Evolutionary conservation across 768 basidiomycete genomes (phyloP).

Genomic region (Lentinula sp.): DNA sequence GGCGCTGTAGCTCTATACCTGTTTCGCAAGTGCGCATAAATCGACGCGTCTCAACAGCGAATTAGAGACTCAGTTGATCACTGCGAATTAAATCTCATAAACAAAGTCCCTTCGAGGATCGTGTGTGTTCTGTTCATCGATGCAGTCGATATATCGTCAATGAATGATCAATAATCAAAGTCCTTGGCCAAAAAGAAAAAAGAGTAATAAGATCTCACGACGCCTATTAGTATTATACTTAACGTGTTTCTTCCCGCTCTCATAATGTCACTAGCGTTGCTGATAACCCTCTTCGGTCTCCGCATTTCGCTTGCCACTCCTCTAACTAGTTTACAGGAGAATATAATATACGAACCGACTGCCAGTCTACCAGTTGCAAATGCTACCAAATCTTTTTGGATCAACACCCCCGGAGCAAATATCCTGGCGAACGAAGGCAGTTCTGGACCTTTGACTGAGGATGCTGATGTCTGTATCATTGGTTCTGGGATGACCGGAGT

Average conservation of each 20-base stretch:
- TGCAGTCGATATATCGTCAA: no score
- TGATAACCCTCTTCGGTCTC: not conserved
- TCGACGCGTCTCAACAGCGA: no score
- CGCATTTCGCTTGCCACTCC: not conserved
- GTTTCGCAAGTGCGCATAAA: no score
- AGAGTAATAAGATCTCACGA: not conserved
- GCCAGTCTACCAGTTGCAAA: conserved; percentile 47
- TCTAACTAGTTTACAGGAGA: not conserved
- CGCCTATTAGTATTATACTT: no score
- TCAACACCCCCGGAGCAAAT: conserved; percentile 51
- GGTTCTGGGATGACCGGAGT: conserved; percentile 79
- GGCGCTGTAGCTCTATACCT: no score
- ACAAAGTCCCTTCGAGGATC: no score
- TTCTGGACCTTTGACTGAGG: conserved; percentile 43
- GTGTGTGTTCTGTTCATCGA: no score
- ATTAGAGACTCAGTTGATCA: no score
- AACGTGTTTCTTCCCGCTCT: no score
- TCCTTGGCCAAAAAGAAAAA: no score
- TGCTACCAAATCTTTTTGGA: conserved; percentile 73
- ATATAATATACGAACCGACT: not conserved
- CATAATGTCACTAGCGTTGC: not conserved
- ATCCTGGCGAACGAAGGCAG: conserved; percentile 67
- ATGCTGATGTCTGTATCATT: conserved; percentile 72
- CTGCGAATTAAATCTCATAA: no score
- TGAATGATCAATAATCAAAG: not conserved